A percentile compares a stretch with the other conserved stretches of the same genome.
These are phyloP conservation scores for Neoarthrinium moseri DNA, from an alignment of 2,329 filamentous ascomycete genomes.

Conservation along the genomic window DNA sequence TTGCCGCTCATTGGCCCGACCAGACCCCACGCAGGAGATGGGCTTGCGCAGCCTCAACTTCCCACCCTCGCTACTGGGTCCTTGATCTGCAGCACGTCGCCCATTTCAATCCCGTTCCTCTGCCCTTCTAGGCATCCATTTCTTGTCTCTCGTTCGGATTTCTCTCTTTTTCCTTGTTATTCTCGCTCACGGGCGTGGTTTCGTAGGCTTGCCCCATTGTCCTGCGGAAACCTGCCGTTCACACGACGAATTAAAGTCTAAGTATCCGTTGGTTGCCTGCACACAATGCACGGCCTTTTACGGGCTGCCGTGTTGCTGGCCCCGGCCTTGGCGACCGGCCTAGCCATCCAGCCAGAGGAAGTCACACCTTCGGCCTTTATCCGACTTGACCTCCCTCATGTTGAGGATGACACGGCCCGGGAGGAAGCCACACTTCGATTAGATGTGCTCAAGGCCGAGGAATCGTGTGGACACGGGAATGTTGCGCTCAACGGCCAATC, in stretches of 20 bases:
- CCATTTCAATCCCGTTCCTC: conserved; percentile 1
- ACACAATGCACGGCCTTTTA: conserved; percentile 32
- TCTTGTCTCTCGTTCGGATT: conserved; percentile 13
- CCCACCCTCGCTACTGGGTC: conserved; percentile 8
- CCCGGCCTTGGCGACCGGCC: conserved; percentile 32
- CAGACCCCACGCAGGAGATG: conserved; percentile 14
- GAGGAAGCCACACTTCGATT: conserved; percentile 34
- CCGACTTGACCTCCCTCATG: conserved; percentile 19
- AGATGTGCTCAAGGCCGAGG: conserved; percentile 41
- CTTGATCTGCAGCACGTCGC: conserved; percentile 15
- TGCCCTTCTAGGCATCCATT: conserved; percentile 15
- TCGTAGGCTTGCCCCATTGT: conserved; percentile 13
- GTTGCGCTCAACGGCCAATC: conserved; percentile 45
- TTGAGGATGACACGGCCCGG: conserved; percentile 15
- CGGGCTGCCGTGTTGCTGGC: conserved; percentile 32
- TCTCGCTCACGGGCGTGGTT: conserved; percentile 4
- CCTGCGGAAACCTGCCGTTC: too few relatives aligned
- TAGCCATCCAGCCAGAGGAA: conserved; percentile 1
- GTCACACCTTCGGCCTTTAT: conserved; percentile 22
- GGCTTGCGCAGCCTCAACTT: conserved; percentile 21
- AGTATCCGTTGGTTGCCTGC: conserved; percentile 17
- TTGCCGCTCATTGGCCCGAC: conserved; percentile 22
- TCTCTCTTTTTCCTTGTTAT: neutral
- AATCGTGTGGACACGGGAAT: conserved; percentile 46
- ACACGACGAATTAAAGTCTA: conserved; percentile 11